These are phyloP conservation scores for Phoenix dactylifera DNA, from an alignment of 176 grass and related monocot genomes.

Conservation along the genomic window DNA sequence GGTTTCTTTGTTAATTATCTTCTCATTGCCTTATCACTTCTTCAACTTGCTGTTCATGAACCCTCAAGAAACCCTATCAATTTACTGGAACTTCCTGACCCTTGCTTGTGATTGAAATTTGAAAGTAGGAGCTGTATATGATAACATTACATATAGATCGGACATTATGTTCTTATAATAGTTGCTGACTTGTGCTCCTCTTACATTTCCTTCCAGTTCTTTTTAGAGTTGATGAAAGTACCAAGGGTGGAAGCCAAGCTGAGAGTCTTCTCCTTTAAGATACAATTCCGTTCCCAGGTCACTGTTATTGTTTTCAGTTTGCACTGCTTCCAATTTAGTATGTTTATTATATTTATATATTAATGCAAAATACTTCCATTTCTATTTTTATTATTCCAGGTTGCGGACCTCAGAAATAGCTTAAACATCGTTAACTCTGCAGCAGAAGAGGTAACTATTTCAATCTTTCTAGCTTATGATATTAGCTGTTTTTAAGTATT, in stretches of 20 bases:
- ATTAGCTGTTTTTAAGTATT: not conserved
- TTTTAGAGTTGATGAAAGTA: constrained; percentile 97
- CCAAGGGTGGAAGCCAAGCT: constrained; percentile 84
- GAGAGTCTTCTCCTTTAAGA: constrained; percentile 83
- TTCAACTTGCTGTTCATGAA: too few relatives aligned
- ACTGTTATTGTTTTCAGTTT: constrained; percentile 14
- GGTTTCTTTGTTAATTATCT: too few relatives aligned
- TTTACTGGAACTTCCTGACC: too few relatives aligned
- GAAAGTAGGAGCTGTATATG: too few relatives aligned
- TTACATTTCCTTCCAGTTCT: constrained; percentile 41
- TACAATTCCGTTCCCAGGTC: constrained; percentile 76
- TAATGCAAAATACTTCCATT: constrained; percentile 5
- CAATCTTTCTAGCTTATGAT: too few relatives aligned
- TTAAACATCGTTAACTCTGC: constrained; percentile 67
- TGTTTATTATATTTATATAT: constrained; percentile 11
- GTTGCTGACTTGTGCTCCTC: not conserved
- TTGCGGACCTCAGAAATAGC: constrained; percentile 65
- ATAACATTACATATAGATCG: too few relatives aligned
- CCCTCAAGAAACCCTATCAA: too few relatives aligned
- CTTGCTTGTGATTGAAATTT: too few relatives aligned
- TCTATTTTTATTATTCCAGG: constrained; percentile 39
- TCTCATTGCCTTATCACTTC: too few relatives aligned
- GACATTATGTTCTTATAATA: too few relatives aligned
- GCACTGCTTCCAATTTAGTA: not conserved
- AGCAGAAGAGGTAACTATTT: constrained; percentile 59